Evolutionary conservation across 176 grass and related monocot genomes (phyloP), one percentile per base, ranked within the genome.

Genomic region (Carex pumila): DNA sequence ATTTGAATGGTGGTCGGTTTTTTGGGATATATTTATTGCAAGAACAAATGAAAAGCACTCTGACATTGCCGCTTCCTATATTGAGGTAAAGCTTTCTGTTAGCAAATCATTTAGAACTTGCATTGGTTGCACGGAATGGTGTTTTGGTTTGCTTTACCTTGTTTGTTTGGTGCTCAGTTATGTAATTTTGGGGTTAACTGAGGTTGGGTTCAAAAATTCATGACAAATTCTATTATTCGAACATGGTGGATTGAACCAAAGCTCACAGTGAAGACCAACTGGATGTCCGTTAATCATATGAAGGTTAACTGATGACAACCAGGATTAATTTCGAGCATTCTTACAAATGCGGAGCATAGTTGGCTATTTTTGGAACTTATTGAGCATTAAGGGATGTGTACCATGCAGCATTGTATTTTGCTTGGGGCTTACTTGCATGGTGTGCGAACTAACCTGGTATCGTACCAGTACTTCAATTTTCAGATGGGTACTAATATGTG

Each of bases 21-120:
- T 99, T 79, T 99, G 97, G 97, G 97, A 99, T 91, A 99, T 99
- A 89, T 99, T 99, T 82, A 99, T 96, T 81, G 97, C 97, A 87
- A 89, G 97, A 86, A 99, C 97, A 84, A 99, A 99, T 9, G 97
- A 99, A 77, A 99, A 99, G 58, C 97, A 99, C 82, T 99, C 97
- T 22, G 97, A 96, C 86, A 91, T 90, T 71, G 97, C 97, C 13
- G 93, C 97, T 0, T 99, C 97, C 34, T 99, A 99, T 90, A 99
- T 99, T 61, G 93, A 99, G 87, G 97, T 85, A 89, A 71, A 61
- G 8, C 45, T 83, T 49, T 84, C 11, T 77, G 53, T 30, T 80
- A 36, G 41, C 83, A 43, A 43, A 56, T 56, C 72, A 76, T 50
- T 54, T 77, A 57, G 18, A 57, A 56, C 12, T 78, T 78, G 73